These are phyloP conservation scores for Termitomyces sp. DNA, from an alignment of 768 basidiomycete genomes.

Conservation along the genomic window DNA sequence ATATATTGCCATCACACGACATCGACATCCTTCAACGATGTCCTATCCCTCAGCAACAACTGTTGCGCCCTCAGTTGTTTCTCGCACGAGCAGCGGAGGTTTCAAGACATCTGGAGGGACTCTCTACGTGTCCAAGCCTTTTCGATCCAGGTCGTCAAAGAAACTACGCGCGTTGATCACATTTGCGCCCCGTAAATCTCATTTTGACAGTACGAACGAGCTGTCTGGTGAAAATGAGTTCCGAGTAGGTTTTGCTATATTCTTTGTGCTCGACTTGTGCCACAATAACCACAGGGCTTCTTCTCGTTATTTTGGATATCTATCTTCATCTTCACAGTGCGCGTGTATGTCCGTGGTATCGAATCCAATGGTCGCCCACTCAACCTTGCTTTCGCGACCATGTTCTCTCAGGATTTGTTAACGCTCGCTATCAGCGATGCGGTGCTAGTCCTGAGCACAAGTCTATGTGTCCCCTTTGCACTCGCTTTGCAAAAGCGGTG, in stretches of 20 bases:
- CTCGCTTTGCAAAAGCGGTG: slow-evolving; percentile 70
- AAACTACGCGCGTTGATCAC: slow-evolving; percentile 79
- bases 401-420: slow-evolving; percentile 83
- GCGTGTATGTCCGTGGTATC: slow-evolving; percentile 72
- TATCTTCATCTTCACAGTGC: slow-evolving; percentile 74
- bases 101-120: slow-evolving; percentile 59
- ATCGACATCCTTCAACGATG: not conserved
- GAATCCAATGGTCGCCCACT: slow-evolving; percentile 76
- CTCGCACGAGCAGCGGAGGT: slow-evolving; percentile 25
- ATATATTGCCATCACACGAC: not conserved
- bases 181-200: slow-evolving; percentile 81
- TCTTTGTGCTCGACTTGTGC: not conserved
- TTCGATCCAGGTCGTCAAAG: slow-evolving; percentile 67
- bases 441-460: slow-evolving; percentile 71
- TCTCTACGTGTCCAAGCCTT: slow-evolving; percentile 70
- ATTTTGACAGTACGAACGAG: slow-evolving; percentile 80
- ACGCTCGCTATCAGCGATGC: slow-evolving; percentile 82
- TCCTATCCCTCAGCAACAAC: not conserved
- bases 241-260: slow-evolving; percentile 42
- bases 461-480: slow-evolving; percentile 79
- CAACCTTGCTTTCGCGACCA: slow-evolving; percentile 72
- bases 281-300: slow-evolving; percentile 59
- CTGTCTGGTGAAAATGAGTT: slow-evolving; percentile 77
- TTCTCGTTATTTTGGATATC: slow-evolving; percentile 93
- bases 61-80: not conserved